Evolutionary conservation across 2,329 filamentous ascomycete species (phyloP).

Genomic region (Myrmaecium sp.): DNA sequence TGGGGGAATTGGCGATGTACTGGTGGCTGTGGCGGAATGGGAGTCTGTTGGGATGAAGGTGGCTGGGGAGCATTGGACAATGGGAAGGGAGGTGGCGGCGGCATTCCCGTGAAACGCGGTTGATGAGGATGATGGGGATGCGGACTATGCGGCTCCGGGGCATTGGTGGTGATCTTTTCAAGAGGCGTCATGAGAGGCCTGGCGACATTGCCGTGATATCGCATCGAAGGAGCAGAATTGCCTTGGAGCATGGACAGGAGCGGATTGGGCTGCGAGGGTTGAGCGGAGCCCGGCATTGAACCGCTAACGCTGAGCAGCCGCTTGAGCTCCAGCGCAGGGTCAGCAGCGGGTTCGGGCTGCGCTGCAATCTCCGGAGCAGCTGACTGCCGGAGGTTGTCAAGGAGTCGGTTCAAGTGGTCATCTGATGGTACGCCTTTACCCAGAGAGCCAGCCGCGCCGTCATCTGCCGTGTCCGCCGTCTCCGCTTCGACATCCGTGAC

Average conservation of each 20-base stretch:
- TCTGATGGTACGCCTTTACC: slow-evolving; percentile 6
- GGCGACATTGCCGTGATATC: neutral
- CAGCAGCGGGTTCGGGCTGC: slow-evolving; percentile 14
- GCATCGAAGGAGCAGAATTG: neutral
- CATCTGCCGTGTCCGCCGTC: slow-evolving; percentile 10
- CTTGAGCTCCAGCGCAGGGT: slow-evolving; percentile 36
- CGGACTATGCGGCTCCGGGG: slow-evolving; percentile 38
- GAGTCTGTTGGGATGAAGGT: slow-evolving; percentile 8
- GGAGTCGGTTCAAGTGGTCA: slow-evolving; percentile 14
- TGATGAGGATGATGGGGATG: slow-evolving; percentile 38
- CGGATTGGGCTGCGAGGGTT: slow-evolving; percentile 23
- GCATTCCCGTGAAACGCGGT: slow-evolving; percentile 30
- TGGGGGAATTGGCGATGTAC: slow-evolving; percentile 1
- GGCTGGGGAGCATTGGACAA: slow-evolving; percentile 22
- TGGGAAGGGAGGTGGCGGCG: slow-evolving; percentile 33
- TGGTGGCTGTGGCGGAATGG: slow-evolving; percentile 1
- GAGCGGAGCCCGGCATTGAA: slow-evolving; percentile 18
- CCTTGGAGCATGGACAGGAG: slow-evolving; percentile 38
- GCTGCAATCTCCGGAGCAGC: slow-evolving; percentile 15
- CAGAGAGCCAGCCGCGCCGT: slow-evolving; percentile 10
- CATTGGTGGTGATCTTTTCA: slow-evolving; percentile 34
- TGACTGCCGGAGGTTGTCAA: slow-evolving; percentile 13
- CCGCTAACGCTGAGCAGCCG: slow-evolving; percentile 27
- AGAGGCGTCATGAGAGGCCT: slow-evolving; percentile 28
- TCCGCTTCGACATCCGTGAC: slow-evolving; percentile 17